Conservation (phyloP, 2,329 filamentous ascomycete species). For the Fusarium robinianum region DNA sequence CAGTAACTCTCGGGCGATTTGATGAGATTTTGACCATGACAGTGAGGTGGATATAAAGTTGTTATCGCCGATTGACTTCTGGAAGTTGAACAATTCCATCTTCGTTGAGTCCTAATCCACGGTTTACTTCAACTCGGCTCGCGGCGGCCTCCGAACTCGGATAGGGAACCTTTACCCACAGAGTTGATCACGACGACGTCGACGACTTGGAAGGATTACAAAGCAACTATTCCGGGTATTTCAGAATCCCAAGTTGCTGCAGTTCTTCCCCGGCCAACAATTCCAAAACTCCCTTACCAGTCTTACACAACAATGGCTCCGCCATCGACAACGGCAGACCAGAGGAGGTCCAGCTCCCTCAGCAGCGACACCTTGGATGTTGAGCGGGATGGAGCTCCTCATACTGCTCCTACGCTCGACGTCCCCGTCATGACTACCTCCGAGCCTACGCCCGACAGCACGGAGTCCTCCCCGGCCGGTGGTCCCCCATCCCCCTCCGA, state of each 20-base stretch:
- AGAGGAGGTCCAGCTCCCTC: conserved; percentile 37
- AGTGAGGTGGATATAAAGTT: no score
- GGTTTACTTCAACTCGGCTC: conserved; percentile 12
- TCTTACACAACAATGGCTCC: conserved; percentile 26
- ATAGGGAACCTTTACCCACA: no score
- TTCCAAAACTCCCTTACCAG: conserved; percentile 5
- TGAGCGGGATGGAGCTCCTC: conserved; percentile 28
- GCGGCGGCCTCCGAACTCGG: conserved; percentile 26
- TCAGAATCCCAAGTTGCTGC: not conserved
- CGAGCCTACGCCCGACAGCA: conserved; percentile 14
- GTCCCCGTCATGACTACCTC: conserved; percentile 4
- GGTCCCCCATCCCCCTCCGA: conserved; percentile 12
- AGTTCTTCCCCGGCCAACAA: not conserved
- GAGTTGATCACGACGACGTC: conserved; percentile 19
- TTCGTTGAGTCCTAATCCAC: conserved; percentile 26
- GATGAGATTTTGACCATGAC: no score
- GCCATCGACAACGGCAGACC: conserved; percentile 18
- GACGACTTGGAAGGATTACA: conserved; percentile 7
- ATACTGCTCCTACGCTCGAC: not conserved
- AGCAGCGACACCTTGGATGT: conserved; percentile 37
- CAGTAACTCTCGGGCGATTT: no score
- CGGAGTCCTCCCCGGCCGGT: conserved; percentile 13
- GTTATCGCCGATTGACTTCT: no score
- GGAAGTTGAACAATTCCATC: no score
- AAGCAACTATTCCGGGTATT: not conserved